phyloP scores from a whole-genome alignment of 2,329 filamentous ascomycete genomes.

The Ophiocordyceps sinensis region DNA sequence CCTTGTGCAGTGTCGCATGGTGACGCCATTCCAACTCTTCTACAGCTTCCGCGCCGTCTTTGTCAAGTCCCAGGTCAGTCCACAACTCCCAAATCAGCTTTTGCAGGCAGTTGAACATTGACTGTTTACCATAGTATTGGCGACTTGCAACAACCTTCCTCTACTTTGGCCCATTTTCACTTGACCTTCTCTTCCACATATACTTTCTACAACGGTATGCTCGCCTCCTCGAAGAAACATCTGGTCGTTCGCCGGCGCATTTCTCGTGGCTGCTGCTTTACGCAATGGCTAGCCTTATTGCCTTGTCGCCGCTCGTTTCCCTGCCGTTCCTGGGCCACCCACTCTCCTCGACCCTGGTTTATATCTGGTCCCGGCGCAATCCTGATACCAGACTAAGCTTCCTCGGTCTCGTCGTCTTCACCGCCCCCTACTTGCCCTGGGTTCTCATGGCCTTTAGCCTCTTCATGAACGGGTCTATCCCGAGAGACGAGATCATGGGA shows the following conservation, averaged over 20 bases:
- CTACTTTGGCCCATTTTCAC: conserved; percentile 87
- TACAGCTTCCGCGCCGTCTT: conserved; percentile 92
- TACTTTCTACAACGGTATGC: conserved; percentile 98
- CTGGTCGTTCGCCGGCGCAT: conserved; percentile 78
- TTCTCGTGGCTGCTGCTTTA: conserved; percentile 93
- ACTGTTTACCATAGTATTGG: conserved; percentile 58
- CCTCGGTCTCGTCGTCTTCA: conserved; percentile 78
- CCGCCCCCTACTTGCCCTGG: conserved; percentile 90
- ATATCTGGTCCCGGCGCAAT: conserved; percentile 94
- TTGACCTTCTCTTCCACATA: conserved; percentile 93
- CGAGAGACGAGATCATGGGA: conserved; percentile 92
- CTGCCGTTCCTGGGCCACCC: conserved; percentile 93
- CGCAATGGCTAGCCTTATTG: conserved; percentile 63
- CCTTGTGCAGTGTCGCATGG: conserved; percentile 81
- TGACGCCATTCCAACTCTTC: conserved; percentile 91
- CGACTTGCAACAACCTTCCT: conserved; percentile 90
- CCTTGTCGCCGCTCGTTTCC: conserved; percentile 72
- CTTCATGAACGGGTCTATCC: conserved; percentile 75
- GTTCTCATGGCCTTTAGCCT: conserved; percentile 87
- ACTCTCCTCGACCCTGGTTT: conserved; percentile 83
- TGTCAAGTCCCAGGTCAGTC: conserved; percentile 69
- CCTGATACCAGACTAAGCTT: conserved; percentile 84
- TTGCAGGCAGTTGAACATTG: not conserved
- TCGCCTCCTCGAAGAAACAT: conserved; percentile 84
- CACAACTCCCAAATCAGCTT: not conserved